Evolutionary conservation across 805 yeast genomes (phyloP), one percentile per base, ranked within the genome.

Genomic region (Cyberlindnera mycetangii): DNA sequence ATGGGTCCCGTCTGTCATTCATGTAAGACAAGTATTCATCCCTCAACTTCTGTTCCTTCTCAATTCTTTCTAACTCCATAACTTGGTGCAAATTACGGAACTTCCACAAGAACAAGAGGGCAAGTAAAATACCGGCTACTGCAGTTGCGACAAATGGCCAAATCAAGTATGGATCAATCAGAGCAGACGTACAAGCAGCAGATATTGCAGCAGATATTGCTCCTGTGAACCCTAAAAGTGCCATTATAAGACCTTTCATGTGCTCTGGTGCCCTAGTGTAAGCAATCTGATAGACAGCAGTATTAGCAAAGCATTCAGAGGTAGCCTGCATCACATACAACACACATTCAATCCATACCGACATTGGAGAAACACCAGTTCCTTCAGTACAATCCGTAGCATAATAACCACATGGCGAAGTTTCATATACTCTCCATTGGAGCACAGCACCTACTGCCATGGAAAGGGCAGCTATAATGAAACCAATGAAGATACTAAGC

Each of bases 211-310:
- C 75, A 48, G 93, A 90, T 38, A 83, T 55, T n/a, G 95, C 93
- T 53, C 73, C 81, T 33, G 85, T 83, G 47, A 85, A 67, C 56
- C 86, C 70, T 71, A 81, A 85, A 39, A 70, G 50, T 11, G 83
- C 72, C 74, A 70, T 69, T 36, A 67, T 65, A 33, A 70, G 62
- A 15, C 71, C 65, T 48, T 67, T 70, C 71, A 69, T 67, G 33
- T 75, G 68, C 10, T 72, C 74, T 32, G 93, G 93, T 7, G 93
- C 92, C 68, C 85, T 83, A 21, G 89, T 80, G 67, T 83, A 86
- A 15, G 95, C 95, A 59, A 83, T 85, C 67, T 86, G 93, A 54
- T 83, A 75, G 54, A 92, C 93, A 17, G 93, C 85, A 55, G 85
- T 78, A 40, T 86, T 82, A 24, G 90, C 89, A 55, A 86, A 76